Evolutionary conservation across 768 basidiomycete species (phyloP).

Genomic region (Trametes sanguinea): DNA sequence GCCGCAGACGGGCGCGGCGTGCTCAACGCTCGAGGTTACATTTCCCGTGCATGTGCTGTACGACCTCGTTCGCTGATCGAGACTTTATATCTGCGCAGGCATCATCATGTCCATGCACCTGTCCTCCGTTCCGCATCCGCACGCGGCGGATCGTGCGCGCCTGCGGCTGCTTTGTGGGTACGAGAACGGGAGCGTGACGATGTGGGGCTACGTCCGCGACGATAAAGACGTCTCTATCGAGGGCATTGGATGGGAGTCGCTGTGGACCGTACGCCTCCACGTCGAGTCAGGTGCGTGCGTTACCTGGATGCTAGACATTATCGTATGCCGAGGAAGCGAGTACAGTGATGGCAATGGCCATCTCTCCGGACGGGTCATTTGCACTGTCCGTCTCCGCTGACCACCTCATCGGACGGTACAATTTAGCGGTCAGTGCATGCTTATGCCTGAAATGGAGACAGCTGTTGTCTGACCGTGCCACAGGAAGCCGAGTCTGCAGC

Average conservation of each 20-base stretch:
- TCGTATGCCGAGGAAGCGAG: neutral
- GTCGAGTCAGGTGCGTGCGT: slow-evolving; percentile 64
- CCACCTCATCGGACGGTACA: slow-evolving; percentile 69
- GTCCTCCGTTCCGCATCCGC: slow-evolving; percentile 41
- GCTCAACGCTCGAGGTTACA: slow-evolving; percentile 54
- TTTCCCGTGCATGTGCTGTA: neutral
- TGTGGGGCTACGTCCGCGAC: slow-evolving; percentile 52
- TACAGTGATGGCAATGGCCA: slow-evolving; percentile 84
- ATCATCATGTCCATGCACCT: slow-evolving; percentile 90
- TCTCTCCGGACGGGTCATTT: slow-evolving; percentile 56
- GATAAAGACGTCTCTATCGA: slow-evolving; percentile 57
- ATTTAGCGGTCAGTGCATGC: slow-evolving; percentile 47
- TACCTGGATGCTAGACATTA: too few relatives aligned
- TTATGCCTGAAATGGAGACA: too few relatives aligned
- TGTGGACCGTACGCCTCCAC: slow-evolving; percentile 71
- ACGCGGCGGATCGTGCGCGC: slow-evolving; percentile 33
- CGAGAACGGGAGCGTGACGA: slow-evolving; percentile 84
- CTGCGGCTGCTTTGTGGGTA: slow-evolving; percentile 75
- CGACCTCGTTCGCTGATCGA: too few relatives aligned
- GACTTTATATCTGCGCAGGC: slow-evolving; percentile 56
- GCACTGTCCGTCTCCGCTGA: slow-evolving; percentile 88
- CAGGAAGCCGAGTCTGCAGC: slow-evolving; percentile 23
- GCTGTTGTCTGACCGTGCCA: neutral
- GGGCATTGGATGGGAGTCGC: slow-evolving; percentile 69
- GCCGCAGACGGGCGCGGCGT: slow-evolving; percentile 49